phyloP scores from a whole-genome alignment of 2,329 filamentous ascomycete species.

The Diaporthe destruens region DNA sequence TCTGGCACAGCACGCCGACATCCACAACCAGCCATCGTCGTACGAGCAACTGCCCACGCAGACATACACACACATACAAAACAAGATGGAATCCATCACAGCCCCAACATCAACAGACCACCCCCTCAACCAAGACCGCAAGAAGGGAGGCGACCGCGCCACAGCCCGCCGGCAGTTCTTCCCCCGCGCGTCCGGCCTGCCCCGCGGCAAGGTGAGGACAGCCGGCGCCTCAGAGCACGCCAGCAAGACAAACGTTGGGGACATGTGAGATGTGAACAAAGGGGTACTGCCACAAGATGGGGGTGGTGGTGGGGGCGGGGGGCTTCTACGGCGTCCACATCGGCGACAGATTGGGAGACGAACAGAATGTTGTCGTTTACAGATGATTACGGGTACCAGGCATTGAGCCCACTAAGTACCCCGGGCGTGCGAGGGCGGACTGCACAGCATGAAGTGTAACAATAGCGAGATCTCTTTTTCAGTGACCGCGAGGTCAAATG shows the following conservation, averaged over 20 bases:
- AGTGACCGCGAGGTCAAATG: not conserved
- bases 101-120: constrained; percentile 22
- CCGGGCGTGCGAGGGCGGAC: too few relatives aligned
- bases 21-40: not conserved
- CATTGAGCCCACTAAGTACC: not conserved
- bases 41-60: not conserved
- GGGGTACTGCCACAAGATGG: not conserved
- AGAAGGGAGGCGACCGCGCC: constrained; percentile 29
- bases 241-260: constrained; percentile 35
- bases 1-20: not conserved
- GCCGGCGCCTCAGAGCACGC: constrained; percentile 39
- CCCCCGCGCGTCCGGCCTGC: constrained; percentile 38
- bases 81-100: constrained; percentile 37
- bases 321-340: too few relatives aligned
- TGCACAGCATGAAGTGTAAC: not conserved
- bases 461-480: constrained; percentile 1
- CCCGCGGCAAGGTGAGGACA: constrained; percentile 40
- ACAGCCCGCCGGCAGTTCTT: constrained; percentile 32
- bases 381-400: not conserved
- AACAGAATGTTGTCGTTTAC: not conserved
- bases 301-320: too few relatives aligned
- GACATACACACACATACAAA: not conserved
- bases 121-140: constrained; percentile 34
- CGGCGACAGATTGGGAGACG: not conserved
- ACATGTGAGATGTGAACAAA: not conserved